Evolutionary conservation across 2,329 filamentous ascomycete genomes (phyloP), one percentile per base, ranked within the genome.

Genomic region (Epichloe glyceriae): DNA sequence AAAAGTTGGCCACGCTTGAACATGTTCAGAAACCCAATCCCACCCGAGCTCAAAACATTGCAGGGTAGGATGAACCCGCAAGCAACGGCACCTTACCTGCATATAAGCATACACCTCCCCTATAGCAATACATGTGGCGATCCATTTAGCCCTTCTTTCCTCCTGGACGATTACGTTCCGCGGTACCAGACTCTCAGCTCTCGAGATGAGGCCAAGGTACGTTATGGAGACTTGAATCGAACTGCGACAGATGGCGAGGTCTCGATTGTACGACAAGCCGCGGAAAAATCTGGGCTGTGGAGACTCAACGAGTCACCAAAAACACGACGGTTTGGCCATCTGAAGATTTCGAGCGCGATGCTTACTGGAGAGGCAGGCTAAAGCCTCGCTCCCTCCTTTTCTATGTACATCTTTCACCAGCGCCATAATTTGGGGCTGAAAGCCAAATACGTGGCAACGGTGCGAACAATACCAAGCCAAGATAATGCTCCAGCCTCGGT

Each of bases 211-310:
- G 75, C 85, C 2, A 82, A 77, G 52, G 73, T 84, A 4, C 72
- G 85, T 34, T 93, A 91, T 65, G 73, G 75, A 17, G 86, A 93
- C 40, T 87, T 93, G 61, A 91, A 93, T 62, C 79, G 86, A 37
- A n/a, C 71, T 79, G 58, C 61, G 14, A 59, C 55, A 2, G 67
- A 75, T 37, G 71, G 79, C 2, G 87, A 94, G 63, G 67, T 91
- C 7, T 78, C 75, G 0, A 71, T 70, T 4, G 84, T 91, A 2
- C 74, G 78, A 50, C 73, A 74, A 56, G 85, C 85, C 2, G 88
- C 87, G 0, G 74, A 81, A 57, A 71, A 78, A 38, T 85, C 82
- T 43, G 86, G 88, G 0, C 67, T 93, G 17, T 93, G 86, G 87
- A 73, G 87, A 19, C 88, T 93, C 62, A 82, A 84, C 52, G 86